Conservation (phyloP, 495 filamentous ascomycete genomes). For the Viridothelium virens region DNA sequence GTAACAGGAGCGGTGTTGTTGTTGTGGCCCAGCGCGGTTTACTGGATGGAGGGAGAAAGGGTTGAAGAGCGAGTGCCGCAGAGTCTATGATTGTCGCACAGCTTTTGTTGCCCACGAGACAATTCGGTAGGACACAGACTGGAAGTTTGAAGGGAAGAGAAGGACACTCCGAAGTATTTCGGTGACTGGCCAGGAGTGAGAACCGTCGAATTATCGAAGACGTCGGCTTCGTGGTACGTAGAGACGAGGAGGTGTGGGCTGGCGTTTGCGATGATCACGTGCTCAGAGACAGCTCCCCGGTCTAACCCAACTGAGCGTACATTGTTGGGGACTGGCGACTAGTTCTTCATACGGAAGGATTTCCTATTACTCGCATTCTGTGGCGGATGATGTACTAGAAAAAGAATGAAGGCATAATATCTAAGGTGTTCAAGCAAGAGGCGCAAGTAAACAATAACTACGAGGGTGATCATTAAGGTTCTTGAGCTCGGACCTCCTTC, state of each 20-base stretch:
- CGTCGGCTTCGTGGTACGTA: neutral
- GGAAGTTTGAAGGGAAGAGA: neutral
- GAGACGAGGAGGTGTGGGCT: slow-evolving; percentile 3
- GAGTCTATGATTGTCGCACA: neutral
- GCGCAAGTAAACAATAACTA: neutral
- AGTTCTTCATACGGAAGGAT: no score
- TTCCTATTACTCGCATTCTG: no score
- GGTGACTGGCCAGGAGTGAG: no score
- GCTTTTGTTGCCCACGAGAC: neutral
- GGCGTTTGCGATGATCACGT: slow-evolving; percentile 10
- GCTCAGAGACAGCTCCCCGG: neutral
- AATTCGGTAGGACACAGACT: neutral
- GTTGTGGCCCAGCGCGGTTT: neutral
- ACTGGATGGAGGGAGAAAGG: neutral
- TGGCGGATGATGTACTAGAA: no score
- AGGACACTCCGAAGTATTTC: neutral
- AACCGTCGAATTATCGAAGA: neutral
- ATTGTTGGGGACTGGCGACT: no score
- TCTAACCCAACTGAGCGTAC: neutral
- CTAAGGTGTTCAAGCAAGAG: neutral
- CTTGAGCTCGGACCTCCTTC: neutral
- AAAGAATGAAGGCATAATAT: no score
- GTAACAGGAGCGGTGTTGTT: neutral
- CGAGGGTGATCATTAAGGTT: neutral
- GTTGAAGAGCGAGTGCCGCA: neutral